Base-by-base conservation (phyloP, 2,329 filamentous ascomycete genomes). In the Lecanicillium sp. region DNA sequence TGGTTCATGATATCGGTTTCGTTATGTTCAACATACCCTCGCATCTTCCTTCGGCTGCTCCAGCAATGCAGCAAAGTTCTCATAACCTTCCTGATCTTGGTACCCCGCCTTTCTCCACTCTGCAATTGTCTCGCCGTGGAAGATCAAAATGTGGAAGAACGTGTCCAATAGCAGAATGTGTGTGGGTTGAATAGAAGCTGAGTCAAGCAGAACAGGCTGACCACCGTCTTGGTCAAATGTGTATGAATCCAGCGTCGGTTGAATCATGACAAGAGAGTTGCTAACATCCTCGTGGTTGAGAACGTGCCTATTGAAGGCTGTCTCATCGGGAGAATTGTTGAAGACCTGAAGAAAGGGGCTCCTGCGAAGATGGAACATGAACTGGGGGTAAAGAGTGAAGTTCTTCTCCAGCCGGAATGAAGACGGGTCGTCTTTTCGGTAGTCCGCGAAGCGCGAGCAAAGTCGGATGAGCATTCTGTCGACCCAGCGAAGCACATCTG, bases 141-240 rank as follows among this genome's bases (percentile, higher is more conserved):
- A 98, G 59, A 98, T 98, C 48, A 98, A 81, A 53, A 98, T 98
- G 66, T 98, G 93, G 79, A 98, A 98, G 75, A 98, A 98, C 0
- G 93, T 97, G 61, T 98, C 93, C 48, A 98, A 83, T 10, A 98
- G 81, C 43, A 98, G 78, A 52, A 97, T 87, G 51, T 95, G 94
- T 19, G 90, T 87, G 9, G 90, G 86, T 63, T 97, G 91, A 58
- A 98, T 98, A 5, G 90, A 96, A 29, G 90, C 90, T 12, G 91
- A 97, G 66, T 98, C 93, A 29, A 98, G 79, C 20, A 98, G 74
- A n/a, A 98, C 93, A 2, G 93, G 91, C 55, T 90, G 82, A 39
- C 88, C 86, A 21, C 90, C 90, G 52, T 97, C 91, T 60, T 95
- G 89, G 57, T 97, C 91, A 62, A 98, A 90, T 2, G 90, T 95